Conservation (phyloP, 176 grass and related monocot species). For the Paspalum vaginatum region DNA sequence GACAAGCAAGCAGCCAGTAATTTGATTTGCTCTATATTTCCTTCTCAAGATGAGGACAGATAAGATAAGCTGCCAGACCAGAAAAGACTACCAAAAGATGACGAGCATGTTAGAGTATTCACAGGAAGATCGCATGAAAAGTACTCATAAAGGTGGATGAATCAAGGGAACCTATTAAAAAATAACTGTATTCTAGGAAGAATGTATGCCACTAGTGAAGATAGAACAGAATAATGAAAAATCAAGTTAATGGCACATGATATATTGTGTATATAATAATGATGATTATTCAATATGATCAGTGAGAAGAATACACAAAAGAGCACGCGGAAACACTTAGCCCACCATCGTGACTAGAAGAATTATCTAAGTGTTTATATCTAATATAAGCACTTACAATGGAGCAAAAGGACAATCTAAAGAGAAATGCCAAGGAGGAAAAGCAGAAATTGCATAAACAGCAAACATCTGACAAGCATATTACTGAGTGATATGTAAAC, state of each 20-base stretch:
- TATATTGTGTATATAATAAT: neutral
- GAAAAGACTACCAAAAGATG: slow-evolving; percentile 77
- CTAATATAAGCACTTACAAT: neutral
- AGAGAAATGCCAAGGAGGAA: neutral
- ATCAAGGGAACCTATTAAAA: neutral
- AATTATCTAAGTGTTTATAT: neutral
- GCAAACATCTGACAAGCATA: neutral
- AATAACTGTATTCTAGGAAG: neutral
- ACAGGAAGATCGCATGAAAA: neutral
- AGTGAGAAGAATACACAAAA: neutral
- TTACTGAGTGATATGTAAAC: neutral
- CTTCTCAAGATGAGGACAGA: slow-evolving; percentile 80
- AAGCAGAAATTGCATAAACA: neutral
- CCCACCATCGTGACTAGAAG: slow-evolving; percentile 12
- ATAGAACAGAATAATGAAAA: neutral
- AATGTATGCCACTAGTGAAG: neutral
- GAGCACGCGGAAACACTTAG: neutral
- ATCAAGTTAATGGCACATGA: neutral
- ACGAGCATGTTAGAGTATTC: slow-evolving; percentile 17
- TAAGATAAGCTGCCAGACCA: slow-evolving; percentile 92
- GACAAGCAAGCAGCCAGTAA: slow-evolving; percentile 86
- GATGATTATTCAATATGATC: neutral
- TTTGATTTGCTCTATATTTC: slow-evolving; percentile 76
- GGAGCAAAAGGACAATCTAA: slow-evolving; percentile 18
- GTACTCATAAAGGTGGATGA: neutral